A percentile compares a stretch with the other conserved stretches of the same genome.
Conservation (phyloP, 2,329 filamentous ascomycete genomes). For the Diplocarpon mali region DNA sequence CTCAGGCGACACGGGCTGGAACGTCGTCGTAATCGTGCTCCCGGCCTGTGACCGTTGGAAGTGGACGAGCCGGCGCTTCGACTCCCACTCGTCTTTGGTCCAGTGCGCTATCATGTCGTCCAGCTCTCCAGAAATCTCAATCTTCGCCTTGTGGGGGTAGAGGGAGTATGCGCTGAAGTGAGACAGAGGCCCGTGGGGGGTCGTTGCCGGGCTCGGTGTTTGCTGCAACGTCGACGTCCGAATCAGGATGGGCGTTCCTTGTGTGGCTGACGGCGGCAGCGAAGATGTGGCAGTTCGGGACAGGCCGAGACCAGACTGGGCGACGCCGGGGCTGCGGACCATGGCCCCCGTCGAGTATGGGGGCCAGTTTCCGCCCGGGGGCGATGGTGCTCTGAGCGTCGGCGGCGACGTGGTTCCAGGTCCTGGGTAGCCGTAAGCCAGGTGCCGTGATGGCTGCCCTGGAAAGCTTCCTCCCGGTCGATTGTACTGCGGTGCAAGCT, state of each 20-base stretch:
- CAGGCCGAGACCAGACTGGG: conserved; percentile 27
- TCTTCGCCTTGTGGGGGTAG: conserved; percentile 69
- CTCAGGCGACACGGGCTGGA: conserved; percentile 66
- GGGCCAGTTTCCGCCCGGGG: conserved; percentile 36
- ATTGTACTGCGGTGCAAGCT: conserved; percentile 27
- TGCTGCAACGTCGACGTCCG: conserved; percentile 56
- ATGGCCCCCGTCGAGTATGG: conserved; percentile 32
- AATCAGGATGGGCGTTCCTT: conserved; percentile 48
- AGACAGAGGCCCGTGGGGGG: conserved; percentile 30
- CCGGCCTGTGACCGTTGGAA: conserved; percentile 77
- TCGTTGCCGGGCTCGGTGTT: conserved; percentile 34
- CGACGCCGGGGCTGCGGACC: conserved; percentile 32
- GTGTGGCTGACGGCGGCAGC: conserved; percentile 17
- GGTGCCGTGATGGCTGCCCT: conserved; percentile 30
- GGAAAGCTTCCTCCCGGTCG: conserved; percentile 27
- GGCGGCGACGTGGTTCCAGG: conserved; percentile 31
- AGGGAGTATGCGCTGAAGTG: conserved; percentile 44
- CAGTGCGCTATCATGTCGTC: conserved; percentile 75
- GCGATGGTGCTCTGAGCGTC: conserved; percentile 36
- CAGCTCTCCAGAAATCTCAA: conserved; percentile 80
- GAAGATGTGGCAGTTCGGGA: conserved; percentile 13
- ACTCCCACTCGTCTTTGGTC: conserved; percentile 69
- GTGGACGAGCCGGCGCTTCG: conserved; percentile 73
- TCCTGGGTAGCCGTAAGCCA: conserved; percentile 32
- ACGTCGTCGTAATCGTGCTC: conserved; percentile 69